A percentile compares a stretch with the other conserved stretches of the same genome.
Evolutionary conservation across 306 rosid genomes (phyloP).

Genomic region (Hippophae rhamnoides): DNA sequence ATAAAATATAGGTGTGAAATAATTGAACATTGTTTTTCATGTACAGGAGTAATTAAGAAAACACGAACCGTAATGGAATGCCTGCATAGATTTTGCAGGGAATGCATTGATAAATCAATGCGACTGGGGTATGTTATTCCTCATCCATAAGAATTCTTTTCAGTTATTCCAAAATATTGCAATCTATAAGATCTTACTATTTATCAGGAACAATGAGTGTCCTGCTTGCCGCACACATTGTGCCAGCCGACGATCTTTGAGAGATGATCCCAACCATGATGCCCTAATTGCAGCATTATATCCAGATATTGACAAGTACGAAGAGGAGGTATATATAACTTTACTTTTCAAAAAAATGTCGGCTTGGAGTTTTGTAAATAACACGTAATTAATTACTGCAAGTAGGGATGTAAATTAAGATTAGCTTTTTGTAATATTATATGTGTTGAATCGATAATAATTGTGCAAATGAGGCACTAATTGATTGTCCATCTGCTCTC

Average conservation of each 20-base stretch:
- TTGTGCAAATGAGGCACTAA: conserved; percentile 14
- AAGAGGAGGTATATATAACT: conserved; percentile 63
- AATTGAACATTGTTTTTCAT: conserved; percentile 4
- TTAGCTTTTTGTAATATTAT: too few species aligned
- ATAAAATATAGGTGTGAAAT: neutral
- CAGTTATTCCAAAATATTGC: neutral
- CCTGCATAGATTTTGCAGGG: conserved; percentile 94
- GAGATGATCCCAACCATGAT: conserved; percentile 96
- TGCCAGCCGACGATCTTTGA: conserved; percentile 93
- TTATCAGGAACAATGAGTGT: conserved; percentile 81
- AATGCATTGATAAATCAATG: conserved; percentile 96
- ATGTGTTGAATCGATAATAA: neutral
- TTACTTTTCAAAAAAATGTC: conserved; percentile 1
- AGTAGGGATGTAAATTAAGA: too few species aligned
- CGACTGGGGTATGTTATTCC: conserved; percentile 60
- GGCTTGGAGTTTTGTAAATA: neutral
- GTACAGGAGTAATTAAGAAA: conserved; percentile 75
- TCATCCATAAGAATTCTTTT: conserved; percentile 9
- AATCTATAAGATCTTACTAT: neutral
- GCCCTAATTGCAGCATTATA: conserved; percentile 68
- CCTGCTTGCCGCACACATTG: conserved; percentile 99
- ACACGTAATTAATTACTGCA: too few species aligned
- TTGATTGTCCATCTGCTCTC: conserved; percentile 21
- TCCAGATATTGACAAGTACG: conserved; percentile 94
- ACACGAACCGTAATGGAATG: conserved; percentile 98